These are phyloP conservation scores for Globisporangium solare DNA, from an alignment of 352 stramenopile species.

Conservation along the genomic window DNA sequence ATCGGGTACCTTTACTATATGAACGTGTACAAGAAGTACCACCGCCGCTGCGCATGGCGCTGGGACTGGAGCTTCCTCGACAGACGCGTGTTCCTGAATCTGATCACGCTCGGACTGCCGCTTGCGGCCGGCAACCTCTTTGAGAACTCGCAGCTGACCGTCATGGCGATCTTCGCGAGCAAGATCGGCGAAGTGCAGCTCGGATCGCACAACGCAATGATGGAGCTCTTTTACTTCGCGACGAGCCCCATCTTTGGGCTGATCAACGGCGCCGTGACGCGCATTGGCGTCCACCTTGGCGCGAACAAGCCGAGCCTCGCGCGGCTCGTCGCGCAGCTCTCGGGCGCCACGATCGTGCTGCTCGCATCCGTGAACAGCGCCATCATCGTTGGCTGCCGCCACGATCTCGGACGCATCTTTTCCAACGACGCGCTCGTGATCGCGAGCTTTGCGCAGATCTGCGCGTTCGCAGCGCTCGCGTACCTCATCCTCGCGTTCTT, in stretches of 20 bases:
- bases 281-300: slow-evolving; percentile 61
- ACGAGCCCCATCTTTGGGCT: slow-evolving; percentile 73
- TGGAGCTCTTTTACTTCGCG: slow-evolving; percentile 83
- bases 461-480: slow-evolving; percentile 40
- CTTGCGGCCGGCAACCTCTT: slow-evolving; percentile 60
- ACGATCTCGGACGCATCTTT: slow-evolving; percentile 61
- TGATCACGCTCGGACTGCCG: slow-evolving; percentile 48
- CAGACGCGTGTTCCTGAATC: slow-evolving; percentile 29
- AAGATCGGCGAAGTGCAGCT: slow-evolving; percentile 69
- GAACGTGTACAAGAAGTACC: slow-evolving; percentile 45
- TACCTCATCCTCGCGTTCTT: slow-evolving; percentile 80
- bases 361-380: slow-evolving; percentile 40
- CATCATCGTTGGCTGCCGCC: slow-evolving; percentile 38
- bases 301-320: slow-evolving; percentile 33
- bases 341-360: slow-evolving; percentile 35
- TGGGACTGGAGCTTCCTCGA: slow-evolving; percentile 55
- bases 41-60: slow-evolving; percentile 46
- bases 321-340: slow-evolving; percentile 49
- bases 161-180: slow-evolving; percentile 71
- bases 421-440: slow-evolving; percentile 62
- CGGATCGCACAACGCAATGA: slow-evolving; percentile 78
- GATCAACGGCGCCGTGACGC: slow-evolving; percentile 53
- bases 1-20: slow-evolving; percentile 66
- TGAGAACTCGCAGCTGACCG: slow-evolving; percentile 77
- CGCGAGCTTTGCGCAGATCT: slow-evolving; percentile 57